phyloP scores from a whole-genome alignment of 140 eudicot species.

The Ambrosia hybrid region DNA sequence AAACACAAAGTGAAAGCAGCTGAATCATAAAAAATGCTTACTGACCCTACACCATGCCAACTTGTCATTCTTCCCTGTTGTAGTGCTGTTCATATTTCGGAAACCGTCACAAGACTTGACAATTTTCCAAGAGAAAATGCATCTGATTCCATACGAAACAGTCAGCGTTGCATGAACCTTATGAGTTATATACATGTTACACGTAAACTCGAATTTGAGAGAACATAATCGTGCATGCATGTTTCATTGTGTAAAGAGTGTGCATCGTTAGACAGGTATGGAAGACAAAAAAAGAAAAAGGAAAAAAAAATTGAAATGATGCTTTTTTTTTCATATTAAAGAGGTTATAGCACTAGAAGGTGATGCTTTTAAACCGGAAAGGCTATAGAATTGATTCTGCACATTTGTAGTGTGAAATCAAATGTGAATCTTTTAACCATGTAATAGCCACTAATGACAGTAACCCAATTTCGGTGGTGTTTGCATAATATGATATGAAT shows the following conservation, averaged over 20 bases:
- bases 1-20: conserved; percentile 25
- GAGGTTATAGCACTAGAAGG: neutral
- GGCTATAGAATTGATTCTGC: conserved; percentile 23
- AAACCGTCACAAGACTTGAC: neutral
- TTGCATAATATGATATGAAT: neutral
- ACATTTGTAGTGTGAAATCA: neutral
- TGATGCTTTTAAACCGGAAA: conserved; percentile 20
- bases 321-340: neutral
- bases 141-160: neutral
- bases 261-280: neutral
- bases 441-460: conserved; percentile 26
- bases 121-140: neutral
- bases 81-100: neutral
- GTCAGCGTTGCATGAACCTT: neutral
- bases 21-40: neutral
- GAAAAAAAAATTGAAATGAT: neutral
- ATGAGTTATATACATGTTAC: conserved; percentile 11
- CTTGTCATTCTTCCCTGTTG: conserved; percentile 11
- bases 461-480: neutral
- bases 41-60: conserved; percentile 12
- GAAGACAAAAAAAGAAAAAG: neutral
- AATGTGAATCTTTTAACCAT: neutral
- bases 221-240: neutral
- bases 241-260: neutral
- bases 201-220: neutral